Evolutionary conservation across 495 filamentous ascomycete genomes (phyloP), one percentile per base, ranked within the genome.

Genomic region (Bombardia bombarda): DNA sequence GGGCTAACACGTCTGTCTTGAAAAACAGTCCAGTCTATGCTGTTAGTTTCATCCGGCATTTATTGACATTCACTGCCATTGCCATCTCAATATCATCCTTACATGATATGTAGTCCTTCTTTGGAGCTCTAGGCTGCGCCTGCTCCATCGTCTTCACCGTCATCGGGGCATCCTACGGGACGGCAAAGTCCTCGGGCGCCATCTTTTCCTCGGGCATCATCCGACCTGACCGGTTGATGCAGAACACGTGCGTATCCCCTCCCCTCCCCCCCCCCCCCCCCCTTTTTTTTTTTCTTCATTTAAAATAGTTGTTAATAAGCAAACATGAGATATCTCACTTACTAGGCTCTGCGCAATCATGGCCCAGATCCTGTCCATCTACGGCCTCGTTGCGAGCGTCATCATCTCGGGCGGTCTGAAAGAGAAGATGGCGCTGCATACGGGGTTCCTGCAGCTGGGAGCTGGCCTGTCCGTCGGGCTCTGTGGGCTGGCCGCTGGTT

Each of bases 131-230:
- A 36, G 71, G 72, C 40, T 69, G 63, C 50, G 63, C 64, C 12
- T 49, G 53, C 59, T 83, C 55, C 3, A 88, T 95, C 69, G 73
- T 87, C 69, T 63, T 69, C 61, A 66, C 64, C 42, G 86, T 70
- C 56, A 67, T 86, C 52, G 90, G 90, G 56, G 87, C 90, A 42
- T 87, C 89, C 50, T 96, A 95, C 69, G 90, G 90, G 45, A 95
- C 90, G 16, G 86, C 90, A 47, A 74, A 74, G 47, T 79, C 89
- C 38, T 80, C 87, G 46, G 79, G 90, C 10, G 90, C 89, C 38
- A 87, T 85, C 26, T 94, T 89, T 56, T 73, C 86, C 34, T 62
- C 63, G 25, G 64, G 68, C 40, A 51, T 73, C 43, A 49, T 72
- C 39, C 60, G 66, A 6, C 78, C 90, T 21, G 86, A 94, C 43